Evolutionary conservation across 1,284 basidiomycete species (phyloP), one percentile per base, ranked within the genome.

Genomic region (Fomes fomentarius): DNA sequence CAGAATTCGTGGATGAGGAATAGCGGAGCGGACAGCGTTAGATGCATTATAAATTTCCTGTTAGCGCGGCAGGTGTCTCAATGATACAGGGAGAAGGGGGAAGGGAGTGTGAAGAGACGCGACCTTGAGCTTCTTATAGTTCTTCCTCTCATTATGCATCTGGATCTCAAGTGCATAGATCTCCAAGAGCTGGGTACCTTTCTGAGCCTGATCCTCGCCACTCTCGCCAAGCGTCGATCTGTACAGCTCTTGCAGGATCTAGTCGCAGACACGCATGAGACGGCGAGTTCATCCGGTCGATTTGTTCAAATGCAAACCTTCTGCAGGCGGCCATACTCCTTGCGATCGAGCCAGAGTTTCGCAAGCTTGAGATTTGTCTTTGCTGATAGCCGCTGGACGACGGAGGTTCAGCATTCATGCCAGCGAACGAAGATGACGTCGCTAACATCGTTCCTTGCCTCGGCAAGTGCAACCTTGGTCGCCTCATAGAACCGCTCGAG

Each of bases 81-180:
- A 46, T 40, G 52, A 24, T 30, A 24, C 12, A 25, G 38, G 47
- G 26, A 26, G 33, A 17, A 33, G 12, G 38, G 53, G 58, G 10
- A 50, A 44, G 12, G 12, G 34, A 46, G 14, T 42, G 4, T 2
- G 22, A 22, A 15, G 3, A 37, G 24, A 1, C 50, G 52, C 19
- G 52, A 89, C 94, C 80, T 98, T 97, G 47, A 98, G 81, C 71
- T 97, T 98, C 76, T 96, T 95, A 74, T 88, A 91, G 70, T 99
- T 97, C 66, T 91, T 87, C 62, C 89, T 91, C 73, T 98, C 95
- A 64, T 95, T 96, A 74, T 98, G 95, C 97, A 99, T 99, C 69
- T 98, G 96, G 52, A 99, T 99, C 72, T 99, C 96, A 43, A 98
- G 85, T 0, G 97, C 96, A 67, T 98, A 98, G 43, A 99, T 93